Percentiles rank a stretch among this genome's conserved stretches.
Evolutionary conservation across 768 basidiomycete species (phyloP).

Genomic region (Suillus placidus): DNA sequence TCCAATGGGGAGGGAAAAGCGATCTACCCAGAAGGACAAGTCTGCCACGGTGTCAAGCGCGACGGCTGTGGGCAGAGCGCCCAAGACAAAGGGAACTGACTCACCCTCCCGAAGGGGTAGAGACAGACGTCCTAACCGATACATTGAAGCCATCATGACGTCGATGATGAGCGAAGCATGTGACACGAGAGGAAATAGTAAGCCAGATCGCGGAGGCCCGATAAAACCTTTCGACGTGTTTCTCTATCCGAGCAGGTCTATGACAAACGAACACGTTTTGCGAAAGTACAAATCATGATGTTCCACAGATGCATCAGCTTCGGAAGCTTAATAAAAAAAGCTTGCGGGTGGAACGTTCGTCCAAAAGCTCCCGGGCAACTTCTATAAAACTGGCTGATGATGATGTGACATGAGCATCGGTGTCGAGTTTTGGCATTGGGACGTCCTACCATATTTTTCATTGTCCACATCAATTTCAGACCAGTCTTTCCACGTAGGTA

Average conservation of each 20-base stretch:
- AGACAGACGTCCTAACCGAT: too few relatives aligned
- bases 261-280: neutral
- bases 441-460: conserved; percentile 9
- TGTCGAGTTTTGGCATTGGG: neutral
- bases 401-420: conserved; percentile 1
- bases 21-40: too few relatives aligned
- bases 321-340: neutral
- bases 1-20: too few relatives aligned
- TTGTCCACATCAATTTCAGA: neutral
- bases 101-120: too few relatives aligned
- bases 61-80: too few relatives aligned
- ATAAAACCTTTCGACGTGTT: neutral
- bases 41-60: too few relatives aligned
- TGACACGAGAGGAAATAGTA: neutral
- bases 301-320: neutral
- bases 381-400: conserved; percentile 20
- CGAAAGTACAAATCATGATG: neutral
- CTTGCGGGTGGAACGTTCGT: neutral
- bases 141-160: neutral
- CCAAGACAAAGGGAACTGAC: too few relatives aligned
- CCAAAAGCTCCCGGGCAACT: neutral
- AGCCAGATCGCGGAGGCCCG: neutral
- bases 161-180: neutral
- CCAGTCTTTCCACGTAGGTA: too few relatives aligned
- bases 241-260: neutral